A percentile compares a stretch with the other conserved stretches of the same genome.
Evolutionary conservation across 306 rosid species (phyloP).

Genomic region (Malus sylvestris): DNA sequence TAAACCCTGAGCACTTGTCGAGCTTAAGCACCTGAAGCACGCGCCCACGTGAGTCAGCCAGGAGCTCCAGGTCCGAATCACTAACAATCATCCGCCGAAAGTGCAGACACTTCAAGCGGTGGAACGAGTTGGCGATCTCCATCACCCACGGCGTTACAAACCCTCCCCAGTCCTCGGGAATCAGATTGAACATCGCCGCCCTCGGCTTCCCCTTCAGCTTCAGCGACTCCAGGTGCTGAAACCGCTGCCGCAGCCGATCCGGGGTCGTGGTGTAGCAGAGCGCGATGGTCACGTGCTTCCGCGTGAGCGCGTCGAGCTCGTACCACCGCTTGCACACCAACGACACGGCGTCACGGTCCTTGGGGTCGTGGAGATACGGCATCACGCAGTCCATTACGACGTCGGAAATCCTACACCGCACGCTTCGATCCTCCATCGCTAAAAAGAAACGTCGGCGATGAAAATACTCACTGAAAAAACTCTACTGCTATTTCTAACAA

Average conservation of each 20-base stretch:
- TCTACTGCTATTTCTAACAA: not conserved
- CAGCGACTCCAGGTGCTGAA: constrained; percentile 69
- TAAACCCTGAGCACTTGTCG: constrained; percentile 91
- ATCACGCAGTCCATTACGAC: constrained; percentile 61
- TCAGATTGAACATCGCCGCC: constrained; percentile 92
- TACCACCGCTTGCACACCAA: constrained; percentile 83
- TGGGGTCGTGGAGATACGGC: constrained; percentile 72
- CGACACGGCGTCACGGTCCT: constrained; percentile 75
- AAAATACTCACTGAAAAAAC: not conserved
- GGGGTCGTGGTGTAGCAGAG: constrained; percentile 88
- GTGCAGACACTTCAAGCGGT: constrained; percentile 64
- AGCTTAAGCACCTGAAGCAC: constrained; percentile 61
- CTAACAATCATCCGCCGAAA: constrained; percentile 91
- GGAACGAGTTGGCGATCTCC: constrained; percentile 54
- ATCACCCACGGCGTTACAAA: constrained; percentile 74
- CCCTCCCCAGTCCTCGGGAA: constrained; percentile 98
- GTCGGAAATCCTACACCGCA: constrained; percentile 33
- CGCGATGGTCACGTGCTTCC: constrained; percentile 94
- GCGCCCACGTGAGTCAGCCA: constrained; percentile 57
- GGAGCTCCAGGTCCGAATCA: constrained; percentile 71
- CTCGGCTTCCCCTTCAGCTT: constrained; percentile 86
- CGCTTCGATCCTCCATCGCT: constrained; percentile 32
- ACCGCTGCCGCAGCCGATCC: constrained; percentile 55
- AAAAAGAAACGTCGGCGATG: not conserved
- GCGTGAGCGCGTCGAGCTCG: constrained; percentile 75